Conservation (phyloP, 2,329 filamentous ascomycete genomes). For the Aureobasidium sp. region DNA sequence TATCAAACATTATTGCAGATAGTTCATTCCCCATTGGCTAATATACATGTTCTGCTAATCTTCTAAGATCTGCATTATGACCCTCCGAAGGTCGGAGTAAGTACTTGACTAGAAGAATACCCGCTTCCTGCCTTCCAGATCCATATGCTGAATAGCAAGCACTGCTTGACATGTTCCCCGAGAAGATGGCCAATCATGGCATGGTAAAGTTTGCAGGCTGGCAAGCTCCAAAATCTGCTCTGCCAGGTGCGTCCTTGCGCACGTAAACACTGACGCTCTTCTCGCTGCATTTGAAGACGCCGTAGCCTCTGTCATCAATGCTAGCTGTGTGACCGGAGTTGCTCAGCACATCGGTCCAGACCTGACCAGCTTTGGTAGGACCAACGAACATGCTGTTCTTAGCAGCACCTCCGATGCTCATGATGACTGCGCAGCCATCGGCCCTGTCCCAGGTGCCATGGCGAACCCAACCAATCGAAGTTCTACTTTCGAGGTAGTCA, state of each 20-base stretch:
- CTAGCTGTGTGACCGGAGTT: constrained; percentile 49
- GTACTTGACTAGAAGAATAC: neutral
- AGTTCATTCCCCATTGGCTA: neutral
- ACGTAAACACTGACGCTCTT: constrained; percentile 58
- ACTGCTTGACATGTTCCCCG: neutral
- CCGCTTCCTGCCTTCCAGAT: neutral
- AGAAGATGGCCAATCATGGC: neutral
- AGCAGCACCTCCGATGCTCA: constrained; percentile 37
- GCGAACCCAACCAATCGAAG: constrained; percentile 56
- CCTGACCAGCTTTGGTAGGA: constrained; percentile 41
- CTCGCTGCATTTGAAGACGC: constrained; percentile 48
- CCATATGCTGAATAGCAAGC: neutral
- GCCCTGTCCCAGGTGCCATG: constrained; percentile 43
- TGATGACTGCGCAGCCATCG: constrained; percentile 28
- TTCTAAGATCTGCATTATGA: neutral
- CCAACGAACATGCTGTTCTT: constrained; percentile 59
- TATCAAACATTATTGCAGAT: neutral
- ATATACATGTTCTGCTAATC: neutral
- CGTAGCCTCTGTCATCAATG: constrained; percentile 55
- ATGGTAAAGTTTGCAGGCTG: constrained; percentile 17
- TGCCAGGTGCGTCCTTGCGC: constrained; percentile 47
- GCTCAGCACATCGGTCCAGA: constrained; percentile 58
- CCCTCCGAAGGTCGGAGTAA: neutral
- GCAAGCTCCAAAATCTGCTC: constrained; percentile 35
- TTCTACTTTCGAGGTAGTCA: constrained; percentile 54